These are phyloP conservation scores for Dactylellina drechsleri DNA, from an alignment of 2,329 filamentous ascomycete genomes.

Conservation along the genomic window DNA sequence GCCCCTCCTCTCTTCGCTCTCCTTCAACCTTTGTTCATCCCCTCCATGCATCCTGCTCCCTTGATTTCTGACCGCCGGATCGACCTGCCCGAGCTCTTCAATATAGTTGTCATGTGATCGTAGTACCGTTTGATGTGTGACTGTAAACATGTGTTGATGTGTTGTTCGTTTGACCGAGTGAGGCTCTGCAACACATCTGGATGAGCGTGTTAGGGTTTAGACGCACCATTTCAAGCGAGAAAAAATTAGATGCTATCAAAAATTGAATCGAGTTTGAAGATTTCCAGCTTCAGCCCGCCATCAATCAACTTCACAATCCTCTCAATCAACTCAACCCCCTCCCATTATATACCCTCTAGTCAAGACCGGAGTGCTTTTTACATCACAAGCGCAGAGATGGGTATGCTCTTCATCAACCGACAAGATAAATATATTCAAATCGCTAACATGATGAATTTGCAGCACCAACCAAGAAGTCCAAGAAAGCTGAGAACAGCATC, in stretches of 20 bases:
- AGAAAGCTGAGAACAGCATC: conserved; percentile 86
- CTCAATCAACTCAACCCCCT: conserved; percentile 23
- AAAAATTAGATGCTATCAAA: conserved; percentile 34
- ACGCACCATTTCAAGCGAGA: conserved; percentile 15
- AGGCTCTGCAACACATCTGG: conserved; percentile 13
- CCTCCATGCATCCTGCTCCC: not conserved
- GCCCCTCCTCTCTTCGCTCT: not conserved
- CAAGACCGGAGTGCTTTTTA: conserved; percentile 57
- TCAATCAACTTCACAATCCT: conserved; percentile 34
- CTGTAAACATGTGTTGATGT: not conserved
- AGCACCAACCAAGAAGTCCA: conserved; percentile 76
- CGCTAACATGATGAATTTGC: conserved; percentile 65
- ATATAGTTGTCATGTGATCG: not conserved
- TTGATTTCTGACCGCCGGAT: conserved; percentile 19
- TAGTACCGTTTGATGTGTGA: not conserved
- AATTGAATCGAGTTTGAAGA: conserved; percentile 19
- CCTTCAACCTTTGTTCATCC: not conserved
- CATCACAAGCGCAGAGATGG: conserved; percentile 57
- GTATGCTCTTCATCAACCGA: conserved; percentile 29
- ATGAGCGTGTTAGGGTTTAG: conserved; percentile 44
- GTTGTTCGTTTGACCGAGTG: not conserved
- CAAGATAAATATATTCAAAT: conserved; percentile 1
- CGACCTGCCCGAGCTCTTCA: conserved; percentile 21
- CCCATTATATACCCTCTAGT: conserved; percentile 30
- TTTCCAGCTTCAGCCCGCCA: conserved; percentile 48